Base-by-base conservation (phyloP, 176 grass and related monocot genomes). In the Leersia perrieri region DNA sequence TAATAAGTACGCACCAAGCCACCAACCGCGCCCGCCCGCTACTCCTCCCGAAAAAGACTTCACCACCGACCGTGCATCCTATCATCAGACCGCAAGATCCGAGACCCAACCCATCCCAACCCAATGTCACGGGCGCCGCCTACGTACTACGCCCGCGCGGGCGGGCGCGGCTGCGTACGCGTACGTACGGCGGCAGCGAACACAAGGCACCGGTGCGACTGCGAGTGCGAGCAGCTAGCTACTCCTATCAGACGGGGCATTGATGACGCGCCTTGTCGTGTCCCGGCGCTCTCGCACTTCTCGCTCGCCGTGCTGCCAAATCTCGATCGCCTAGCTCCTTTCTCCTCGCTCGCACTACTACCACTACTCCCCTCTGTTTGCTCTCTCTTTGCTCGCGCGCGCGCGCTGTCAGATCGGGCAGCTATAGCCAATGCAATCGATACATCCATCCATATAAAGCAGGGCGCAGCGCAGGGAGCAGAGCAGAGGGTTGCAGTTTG, bases 361-460 rank as follows among this genome's bases (percentile, higher is more conserved):
- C n/a, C 51, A 0, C 33, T 45, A 11, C 22, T 55, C 31, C 14
- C 7, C 11, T 29, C 68, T 15, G 7, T 41, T 30, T 25, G 0
- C 41, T 9, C 13, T 58, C 53, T 2, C 53, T 25, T 10, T 70
- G 49, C 66, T 60, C n/a, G n/a, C n/a, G 49, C 29, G 44, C 35
- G 15, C 57, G 20, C 23, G 30, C 9, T 58, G 69, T 60, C 22
- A 72, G 27, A 29, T 39, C 49, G 9, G 28, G 30, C 32, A 4
- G 45, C 45, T 51, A n/a, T n/a, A 51, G 31, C 26, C 23, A 68
- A 34, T 62, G 39, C 11, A 58, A 23, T n/a, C 69, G 15, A 73
- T 22, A 12, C 51, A 27, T 15, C 20, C 26, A 29, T 55, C 60
- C 70, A 74, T 62, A 81, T 76, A 71, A 76, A 71, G 77, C 55